Percentiles rank a stretch among this genome's conserved stretches.
Evolutionary conservation across 2,329 filamentous ascomycete genomes (phyloP).

Genomic region (Trichoderma simmonsii): DNA sequence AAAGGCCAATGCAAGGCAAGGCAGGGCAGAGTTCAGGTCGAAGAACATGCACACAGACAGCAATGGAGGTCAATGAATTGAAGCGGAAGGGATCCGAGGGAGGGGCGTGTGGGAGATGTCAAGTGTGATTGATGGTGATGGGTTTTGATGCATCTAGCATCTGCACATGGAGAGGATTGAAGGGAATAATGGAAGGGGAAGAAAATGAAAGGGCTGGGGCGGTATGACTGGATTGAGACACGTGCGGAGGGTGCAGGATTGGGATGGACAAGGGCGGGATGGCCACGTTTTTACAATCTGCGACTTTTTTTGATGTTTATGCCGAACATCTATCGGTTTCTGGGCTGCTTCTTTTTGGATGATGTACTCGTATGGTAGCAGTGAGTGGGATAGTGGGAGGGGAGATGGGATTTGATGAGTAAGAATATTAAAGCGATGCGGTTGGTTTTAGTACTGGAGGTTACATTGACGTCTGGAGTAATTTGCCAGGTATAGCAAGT

Average conservation of each 20-base stretch:
- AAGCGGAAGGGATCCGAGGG: neutral
- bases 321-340: neutral
- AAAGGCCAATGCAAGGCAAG: neutral
- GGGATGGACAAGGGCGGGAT: neutral
- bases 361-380: neutral
- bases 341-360: neutral
- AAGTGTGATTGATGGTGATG: neutral
- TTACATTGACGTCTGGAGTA: neutral
- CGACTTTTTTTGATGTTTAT: neutral
- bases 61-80: neutral
- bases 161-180: neutral
- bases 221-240: neutral
- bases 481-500: neutral
- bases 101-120: neutral
- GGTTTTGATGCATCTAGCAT: neutral
- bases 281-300: conserved; percentile 10
- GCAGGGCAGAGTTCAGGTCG: neutral
- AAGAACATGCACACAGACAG: neutral
- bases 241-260: neutral
- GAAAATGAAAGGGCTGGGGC: neutral
- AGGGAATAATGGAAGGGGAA: neutral
- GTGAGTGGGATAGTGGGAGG: neutral
- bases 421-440: neutral
- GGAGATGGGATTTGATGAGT: neutral
- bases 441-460: neutral